Conservation (phyloP, 1,284 basidiomycete species). For the Ustilago trichophora region DNA sequence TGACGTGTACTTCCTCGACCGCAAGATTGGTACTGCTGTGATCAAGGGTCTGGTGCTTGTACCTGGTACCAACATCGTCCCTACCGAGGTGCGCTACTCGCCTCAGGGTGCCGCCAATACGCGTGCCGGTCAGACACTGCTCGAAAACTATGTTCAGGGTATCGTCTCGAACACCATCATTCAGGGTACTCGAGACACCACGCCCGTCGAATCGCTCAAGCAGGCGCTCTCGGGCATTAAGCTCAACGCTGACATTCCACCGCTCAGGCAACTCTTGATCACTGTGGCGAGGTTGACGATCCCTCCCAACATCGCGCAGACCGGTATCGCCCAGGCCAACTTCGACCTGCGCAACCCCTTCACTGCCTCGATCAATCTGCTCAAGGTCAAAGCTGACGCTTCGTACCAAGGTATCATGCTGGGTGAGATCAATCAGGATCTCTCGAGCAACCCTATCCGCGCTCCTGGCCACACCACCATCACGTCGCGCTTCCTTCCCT, state of each 20-base stretch:
- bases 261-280: conserved; percentile 75
- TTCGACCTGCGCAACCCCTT: conserved; percentile 75
- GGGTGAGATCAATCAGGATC: conserved; percentile 70
- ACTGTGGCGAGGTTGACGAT: conserved; percentile 64
- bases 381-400: conserved; percentile 73
- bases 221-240: conserved; percentile 74
- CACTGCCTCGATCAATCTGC: conserved; percentile 77
- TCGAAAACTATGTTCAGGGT: conserved; percentile 79
- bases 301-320: conserved; percentile 65
- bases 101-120: conserved; percentile 72
- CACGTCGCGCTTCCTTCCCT: conserved; percentile 73
- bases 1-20: conserved; percentile 72
- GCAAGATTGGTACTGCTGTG: conserved; percentile 74
- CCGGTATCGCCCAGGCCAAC: conserved; percentile 45
- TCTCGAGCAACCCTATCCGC: conserved; percentile 71
- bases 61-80: conserved; percentile 48
- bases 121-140: conserved; percentile 72
- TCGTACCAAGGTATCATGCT: conserved; percentile 68
- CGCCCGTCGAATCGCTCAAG: conserved; percentile 75
- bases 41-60: conserved; percentile 68
- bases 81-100: conserved; percentile 74
- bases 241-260: conserved; percentile 75
- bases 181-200: conserved; percentile 73
- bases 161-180: conserved; percentile 74
- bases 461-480: conserved; percentile 74